Evolutionary conservation across 2,329 filamentous ascomycete genomes (phyloP).

Genomic region (Ophiognomonia clavigignenti-juglandacearum): DNA sequence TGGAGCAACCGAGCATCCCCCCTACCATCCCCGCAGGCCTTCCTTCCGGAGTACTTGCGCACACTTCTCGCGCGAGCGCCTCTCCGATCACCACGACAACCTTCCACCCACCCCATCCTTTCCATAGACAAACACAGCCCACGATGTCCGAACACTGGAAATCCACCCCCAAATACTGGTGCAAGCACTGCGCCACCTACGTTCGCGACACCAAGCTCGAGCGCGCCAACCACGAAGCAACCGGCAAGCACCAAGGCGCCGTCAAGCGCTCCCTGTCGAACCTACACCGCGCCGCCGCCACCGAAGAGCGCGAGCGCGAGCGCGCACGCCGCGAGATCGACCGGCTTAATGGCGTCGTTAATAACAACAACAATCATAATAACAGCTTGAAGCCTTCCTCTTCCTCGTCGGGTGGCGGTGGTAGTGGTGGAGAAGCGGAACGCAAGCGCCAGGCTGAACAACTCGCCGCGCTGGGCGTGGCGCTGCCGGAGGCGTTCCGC

Average conservation of each 20-base stretch:
- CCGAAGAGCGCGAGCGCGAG: slow-evolving; percentile 75
- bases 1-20: too few relatives aligned
- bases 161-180: slow-evolving; percentile 95
- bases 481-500: slow-evolving; percentile 73
- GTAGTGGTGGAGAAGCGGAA: slow-evolving; percentile 49
- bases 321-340: slow-evolving; percentile 80
- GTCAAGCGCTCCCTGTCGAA: slow-evolving; percentile 88
- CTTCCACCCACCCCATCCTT: background rate
- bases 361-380: slow-evolving; percentile 18
- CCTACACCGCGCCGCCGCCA: slow-evolving; percentile 79
- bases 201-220: slow-evolving; percentile 92
- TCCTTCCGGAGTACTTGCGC: too few relatives aligned
- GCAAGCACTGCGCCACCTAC: slow-evolving; percentile 89
- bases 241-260: slow-evolving; percentile 74
- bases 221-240: slow-evolving; percentile 82
- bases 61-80: too few relatives aligned
- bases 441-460: slow-evolving; percentile 82
- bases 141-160: slow-evolving; percentile 98
- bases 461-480: slow-evolving; percentile 80
- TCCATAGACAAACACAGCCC: background rate
- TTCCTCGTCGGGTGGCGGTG: background rate
- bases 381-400: background rate
- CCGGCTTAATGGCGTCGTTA: slow-evolving; percentile 72
- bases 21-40: too few relatives aligned
- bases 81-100: background rate